Percentiles rank a stretch among this genome's conserved stretches.
Evolutionary conservation across 805 yeast species (phyloP).

Genomic region (Kuraishia ogatae): DNA sequence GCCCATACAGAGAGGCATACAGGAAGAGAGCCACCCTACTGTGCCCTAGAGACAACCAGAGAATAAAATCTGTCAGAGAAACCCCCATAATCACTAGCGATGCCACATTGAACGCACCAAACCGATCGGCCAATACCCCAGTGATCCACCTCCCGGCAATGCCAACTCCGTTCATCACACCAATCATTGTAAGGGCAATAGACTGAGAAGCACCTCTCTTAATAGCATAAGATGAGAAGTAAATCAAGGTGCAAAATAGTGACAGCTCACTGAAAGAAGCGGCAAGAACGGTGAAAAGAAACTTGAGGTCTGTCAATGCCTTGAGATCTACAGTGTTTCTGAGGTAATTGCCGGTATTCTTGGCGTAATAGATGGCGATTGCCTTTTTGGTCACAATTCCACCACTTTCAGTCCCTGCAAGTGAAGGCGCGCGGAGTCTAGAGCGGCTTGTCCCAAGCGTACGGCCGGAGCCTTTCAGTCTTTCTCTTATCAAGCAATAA

Average conservation of each 20-base stretch:
- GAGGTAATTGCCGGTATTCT: slow-evolving; percentile 1
- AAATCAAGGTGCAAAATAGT: slow-evolving; percentile 30
- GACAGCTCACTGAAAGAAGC: slow-evolving; percentile 31
- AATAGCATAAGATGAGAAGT: slow-evolving; percentile 34
- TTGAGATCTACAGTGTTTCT: slow-evolving; percentile 14
- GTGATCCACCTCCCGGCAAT: slow-evolving; percentile 38
- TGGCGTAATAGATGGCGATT: too few species aligned
- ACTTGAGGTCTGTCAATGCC: slow-evolving; percentile 29
- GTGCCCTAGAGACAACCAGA: slow-evolving; percentile 59
- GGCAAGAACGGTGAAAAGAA: slow-evolving; percentile 27
- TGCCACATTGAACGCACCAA: slow-evolving; percentile 38
- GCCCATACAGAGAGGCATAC: slow-evolving; percentile 45
- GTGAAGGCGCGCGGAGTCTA: not conserved
- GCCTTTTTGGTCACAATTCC: not conserved
- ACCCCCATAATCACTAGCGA: slow-evolving; percentile 27
- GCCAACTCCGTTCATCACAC: slow-evolving; percentile 34
- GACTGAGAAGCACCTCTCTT: slow-evolving; percentile 31
- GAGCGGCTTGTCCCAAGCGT: not conserved
- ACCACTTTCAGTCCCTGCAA: not conserved
- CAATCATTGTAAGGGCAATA: slow-evolving; percentile 31
- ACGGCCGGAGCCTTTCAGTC: slow-evolving; percentile 17
- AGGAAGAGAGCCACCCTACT: slow-evolving; percentile 31
- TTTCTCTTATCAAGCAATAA: slow-evolving; percentile 25
- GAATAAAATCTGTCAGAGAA: slow-evolving; percentile 33
- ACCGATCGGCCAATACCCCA: slow-evolving; percentile 32